A percentile compares a stretch with the other conserved stretches of the same genome.
phyloP scores from a whole-genome alignment of 768 basidiomycete genomes.

The Vishniacozyma victoriae region DNA sequence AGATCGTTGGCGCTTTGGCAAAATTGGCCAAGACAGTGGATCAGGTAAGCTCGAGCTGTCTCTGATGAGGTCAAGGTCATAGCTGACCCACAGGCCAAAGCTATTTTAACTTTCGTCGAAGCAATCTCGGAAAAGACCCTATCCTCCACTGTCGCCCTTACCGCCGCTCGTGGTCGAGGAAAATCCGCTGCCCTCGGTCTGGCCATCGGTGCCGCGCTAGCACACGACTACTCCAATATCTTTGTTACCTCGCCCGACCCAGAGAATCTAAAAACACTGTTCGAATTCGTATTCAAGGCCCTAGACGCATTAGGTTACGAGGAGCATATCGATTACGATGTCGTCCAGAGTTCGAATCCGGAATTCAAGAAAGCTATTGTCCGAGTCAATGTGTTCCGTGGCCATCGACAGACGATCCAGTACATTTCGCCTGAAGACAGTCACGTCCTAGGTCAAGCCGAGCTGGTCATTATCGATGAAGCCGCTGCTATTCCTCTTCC shows the following conservation, averaged over 20 bases:
- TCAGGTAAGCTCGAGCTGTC: slow-evolving; percentile 55
- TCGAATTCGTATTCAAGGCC: slow-evolving; percentile 96
- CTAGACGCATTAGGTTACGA: slow-evolving; percentile 91
- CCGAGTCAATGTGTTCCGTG: slow-evolving; percentile 84
- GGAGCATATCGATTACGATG: slow-evolving; percentile 96
- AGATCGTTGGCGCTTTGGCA: slow-evolving; percentile 80
- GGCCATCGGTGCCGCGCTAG: slow-evolving; percentile 84
- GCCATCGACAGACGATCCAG: slow-evolving; percentile 93
- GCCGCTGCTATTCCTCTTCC: slow-evolving; percentile 97
- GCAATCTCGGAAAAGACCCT: slow-evolving; percentile 81
- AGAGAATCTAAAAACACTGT: slow-evolving; percentile 95
- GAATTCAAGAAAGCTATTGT: slow-evolving; percentile 95
- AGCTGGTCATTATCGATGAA: slow-evolving; percentile 95
- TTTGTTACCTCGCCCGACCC: slow-evolving; percentile 97
- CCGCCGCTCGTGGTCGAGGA: slow-evolving; percentile 88
- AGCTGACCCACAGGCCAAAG: slow-evolving; percentile 55
- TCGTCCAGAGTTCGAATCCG: slow-evolving; percentile 89
- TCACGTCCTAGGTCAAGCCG: slow-evolving; percentile 94
- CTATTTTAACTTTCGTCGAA: slow-evolving; percentile 88
- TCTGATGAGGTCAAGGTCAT: background rate
- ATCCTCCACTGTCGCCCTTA: slow-evolving; percentile 88
- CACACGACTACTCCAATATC: slow-evolving; percentile 92
- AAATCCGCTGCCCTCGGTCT: slow-evolving; percentile 96
- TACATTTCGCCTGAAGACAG: slow-evolving; percentile 98
- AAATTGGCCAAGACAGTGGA: slow-evolving; percentile 87